phyloP scores from a whole-genome alignment of 805 yeast species.

The Torulaspora indica region DNA sequence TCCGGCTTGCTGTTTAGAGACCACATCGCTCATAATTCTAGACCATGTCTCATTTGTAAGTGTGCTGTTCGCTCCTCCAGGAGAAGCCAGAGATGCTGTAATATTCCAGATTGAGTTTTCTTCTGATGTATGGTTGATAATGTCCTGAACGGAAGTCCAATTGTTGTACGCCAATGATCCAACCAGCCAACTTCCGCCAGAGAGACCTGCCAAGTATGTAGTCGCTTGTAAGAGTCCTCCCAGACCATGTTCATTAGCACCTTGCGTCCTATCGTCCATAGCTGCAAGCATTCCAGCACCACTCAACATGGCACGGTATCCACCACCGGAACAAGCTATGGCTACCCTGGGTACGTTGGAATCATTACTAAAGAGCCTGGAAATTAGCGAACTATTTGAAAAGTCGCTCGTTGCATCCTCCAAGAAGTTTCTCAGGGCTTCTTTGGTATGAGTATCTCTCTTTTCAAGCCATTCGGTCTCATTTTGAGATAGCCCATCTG shows the following conservation, averaged over 20 bases:
- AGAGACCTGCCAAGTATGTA: conserved; percentile 68
- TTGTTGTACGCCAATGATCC: conserved; percentile 64
- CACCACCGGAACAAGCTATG: conserved; percentile 73
- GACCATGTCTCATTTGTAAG: conserved; percentile 50
- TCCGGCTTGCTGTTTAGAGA: conserved; percentile 56
- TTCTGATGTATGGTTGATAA: conserved; percentile 39
- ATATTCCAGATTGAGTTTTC: conserved; percentile 64
- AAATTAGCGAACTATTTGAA: conserved; percentile 25
- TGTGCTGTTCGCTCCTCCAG: conserved; percentile 58
- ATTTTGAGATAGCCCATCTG: conserved; percentile 39
- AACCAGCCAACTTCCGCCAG: conserved; percentile 83
- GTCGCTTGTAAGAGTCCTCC: conserved; percentile 72
- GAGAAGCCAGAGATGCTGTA: conserved; percentile 52
- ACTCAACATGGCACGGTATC: conserved; percentile 76
- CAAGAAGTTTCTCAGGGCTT: conserved; percentile 14
- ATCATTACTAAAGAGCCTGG: conserved; percentile 3
- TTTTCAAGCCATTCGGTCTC: conserved; percentile 49
- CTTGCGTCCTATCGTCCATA: conserved; percentile 63
- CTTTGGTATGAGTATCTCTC: conserved; percentile 18
- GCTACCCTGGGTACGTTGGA: conserved; percentile 39
- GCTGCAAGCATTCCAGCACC: conserved; percentile 88
- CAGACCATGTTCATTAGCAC: conserved; percentile 50
- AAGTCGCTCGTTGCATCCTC: conserved; percentile 20
- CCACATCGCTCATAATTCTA: conserved; percentile 49
- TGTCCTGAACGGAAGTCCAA: conserved; percentile 65